Base-by-base conservation (phyloP, 495 filamentous ascomycete genomes). In the Penicilliopsis zonata region DNA sequence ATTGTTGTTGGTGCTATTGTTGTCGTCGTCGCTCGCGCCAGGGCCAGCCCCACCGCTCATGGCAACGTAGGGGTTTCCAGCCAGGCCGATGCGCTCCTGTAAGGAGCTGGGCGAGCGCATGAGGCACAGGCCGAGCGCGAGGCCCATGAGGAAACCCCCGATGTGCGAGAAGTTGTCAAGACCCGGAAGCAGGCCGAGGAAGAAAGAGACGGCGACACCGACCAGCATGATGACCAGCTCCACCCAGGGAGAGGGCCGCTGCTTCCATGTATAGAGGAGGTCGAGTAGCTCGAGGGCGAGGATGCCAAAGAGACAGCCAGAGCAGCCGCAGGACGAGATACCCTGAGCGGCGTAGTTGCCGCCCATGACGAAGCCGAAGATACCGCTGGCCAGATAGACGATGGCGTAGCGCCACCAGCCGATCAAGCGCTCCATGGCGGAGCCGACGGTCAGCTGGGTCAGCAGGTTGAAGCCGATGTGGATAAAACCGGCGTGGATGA, bases 91-190 rank as follows among this genome's bases (percentile, higher is more conserved):
- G 17, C 79, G 76, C 19, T 77, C 67, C 1, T 86, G 74, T 9
- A 98, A 70, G 3, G 72, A 62, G 37, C 81, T 80, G 0, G 90
- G 90, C 5, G 90, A 94, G 42, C 82, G 85, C 44, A 96, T 66
- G 26, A 98, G 57, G 41, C 78, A 86, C 20, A 96, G 61, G 4
- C 90, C 90, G 15, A 95, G 69, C 4, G 78, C 79, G 10, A 98
- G 57, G 0, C 90, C 90, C 78, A 94, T 90, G 31, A 93, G 57
- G 49, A 98, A 95, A 6, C 90, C 90, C 20, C 90, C 90, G 37
- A 98, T 94, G 46, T 98, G 90, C 15, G 82, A 78, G 59, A 98
- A 98, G 55, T 98, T 98, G 61, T 98, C 90, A 26, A 98, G 57
- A 5, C 86, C 88, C 0, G 90, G 90, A 1, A 98, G 72, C 13